A percentile compares a stretch with the other conserved stretches of the same genome.
phyloP scores from a whole-genome alignment of 176 grass and related monocot species.

The Poa pratensis region DNA sequence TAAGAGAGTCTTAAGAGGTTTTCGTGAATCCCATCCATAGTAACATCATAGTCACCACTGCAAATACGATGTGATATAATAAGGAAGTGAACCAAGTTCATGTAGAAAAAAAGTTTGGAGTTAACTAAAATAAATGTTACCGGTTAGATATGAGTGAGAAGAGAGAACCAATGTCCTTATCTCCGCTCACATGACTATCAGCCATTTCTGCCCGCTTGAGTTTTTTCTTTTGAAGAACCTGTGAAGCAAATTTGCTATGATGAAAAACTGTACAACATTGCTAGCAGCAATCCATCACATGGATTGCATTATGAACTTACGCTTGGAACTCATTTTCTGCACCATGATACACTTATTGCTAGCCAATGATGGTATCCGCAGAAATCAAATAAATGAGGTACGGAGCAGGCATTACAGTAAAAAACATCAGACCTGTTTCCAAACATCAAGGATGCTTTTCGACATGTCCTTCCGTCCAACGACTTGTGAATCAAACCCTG shows the following conservation, averaged over 20 bases:
- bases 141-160: conserved; percentile 88
- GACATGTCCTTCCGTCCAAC: conserved; percentile 89
- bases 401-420: conserved; percentile 17
- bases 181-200: conserved; percentile 49
- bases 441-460: conserved; percentile 84
- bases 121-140: conserved; percentile 53
- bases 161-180: conserved; percentile 56
- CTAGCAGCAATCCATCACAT: conserved; percentile 1
- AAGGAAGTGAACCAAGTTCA: conserved; percentile 25
- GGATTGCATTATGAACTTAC: conserved; percentile 16
- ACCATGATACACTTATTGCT: not conserved
- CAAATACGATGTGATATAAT: conserved; percentile 36
- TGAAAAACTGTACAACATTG: conserved; percentile 21
- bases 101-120: conserved; percentile 36
- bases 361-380: conserved; percentile 12
- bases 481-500: conserved; percentile 86
- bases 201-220: conserved; percentile 57
- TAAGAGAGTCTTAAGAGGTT: conserved; percentile 86
- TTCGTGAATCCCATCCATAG: conserved; percentile 98
- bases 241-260: conserved; percentile 31
- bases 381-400: conserved; percentile 34
- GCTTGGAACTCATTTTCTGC: not conserved
- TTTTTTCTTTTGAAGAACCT: conserved; percentile 91
- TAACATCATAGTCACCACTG: conserved; percentile 95
- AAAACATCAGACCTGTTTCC: conserved; percentile 79